Percentiles rank a stretch among this genome's conserved stretches.
Evolutionary conservation across 768 basidiomycete species (phyloP).

Genomic region (Cyclocybe cylindracea): DNA sequence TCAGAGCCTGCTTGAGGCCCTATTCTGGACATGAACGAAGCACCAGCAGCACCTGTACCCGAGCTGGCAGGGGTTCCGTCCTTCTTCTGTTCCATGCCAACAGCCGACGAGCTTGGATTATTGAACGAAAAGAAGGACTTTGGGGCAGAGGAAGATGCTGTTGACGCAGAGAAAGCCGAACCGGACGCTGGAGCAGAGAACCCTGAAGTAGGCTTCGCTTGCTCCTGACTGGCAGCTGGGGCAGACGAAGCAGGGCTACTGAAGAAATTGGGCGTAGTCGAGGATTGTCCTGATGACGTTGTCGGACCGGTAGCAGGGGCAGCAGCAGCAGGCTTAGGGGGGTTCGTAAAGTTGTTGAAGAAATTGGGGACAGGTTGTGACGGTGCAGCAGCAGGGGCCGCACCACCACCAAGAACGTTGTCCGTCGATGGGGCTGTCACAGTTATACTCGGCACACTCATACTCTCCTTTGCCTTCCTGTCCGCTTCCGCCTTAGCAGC

Average conservation of each 20-base stretch:
- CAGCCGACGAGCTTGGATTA: too few species aligned
- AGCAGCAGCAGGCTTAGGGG: slow-evolving; percentile 9
- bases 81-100: too few species aligned
- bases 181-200: too few species aligned
- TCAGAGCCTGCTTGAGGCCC: too few species aligned
- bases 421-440: slow-evolving; percentile 18
- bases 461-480: slow-evolving; percentile 12
- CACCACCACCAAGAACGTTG: not conserved
- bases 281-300: not conserved
- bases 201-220: not conserved
- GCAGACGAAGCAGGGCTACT: slow-evolving; percentile 14
- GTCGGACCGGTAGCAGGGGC: slow-evolving; percentile 9
- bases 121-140: too few species aligned
- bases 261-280: slow-evolving; percentile 10
- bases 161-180: too few species aligned
- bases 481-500: slow-evolving; percentile 15
- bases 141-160: too few species aligned
- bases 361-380: not conserved
- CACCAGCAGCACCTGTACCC: too few species aligned
- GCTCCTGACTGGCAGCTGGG: slow-evolving; percentile 7
- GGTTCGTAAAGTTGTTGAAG: not conserved
- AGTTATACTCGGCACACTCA: slow-evolving; percentile 26
- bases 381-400: slow-evolving; percentile 8
- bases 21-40: too few species aligned
- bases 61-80: too few species aligned